Conservation (phyloP, 2,329 filamentous ascomycete species). For the Botrytis pseudocinerea region DNA sequence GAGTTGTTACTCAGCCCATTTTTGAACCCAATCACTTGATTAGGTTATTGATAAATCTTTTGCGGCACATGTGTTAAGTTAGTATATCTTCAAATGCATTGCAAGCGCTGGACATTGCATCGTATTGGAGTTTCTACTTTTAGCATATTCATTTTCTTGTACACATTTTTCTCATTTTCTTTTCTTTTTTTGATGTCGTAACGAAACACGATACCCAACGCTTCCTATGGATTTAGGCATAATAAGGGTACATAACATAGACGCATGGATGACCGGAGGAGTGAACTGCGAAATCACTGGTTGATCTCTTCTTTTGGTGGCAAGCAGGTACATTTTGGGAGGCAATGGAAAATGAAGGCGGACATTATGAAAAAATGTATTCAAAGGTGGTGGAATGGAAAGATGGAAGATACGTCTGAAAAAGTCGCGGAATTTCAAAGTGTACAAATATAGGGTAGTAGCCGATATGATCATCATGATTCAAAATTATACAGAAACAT, state of each 20-base stretch:
- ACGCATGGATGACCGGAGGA: constrained; percentile 16
- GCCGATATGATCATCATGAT: constrained; percentile 9
- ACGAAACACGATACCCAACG: constrained; percentile 25
- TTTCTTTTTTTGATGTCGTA: constrained; percentile 24
- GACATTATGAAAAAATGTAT: constrained; percentile 17
- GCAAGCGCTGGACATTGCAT: constrained; percentile 34
- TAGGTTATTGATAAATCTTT: not conserved
- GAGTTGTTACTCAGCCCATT: constrained; percentile 85
- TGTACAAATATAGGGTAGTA: constrained; percentile 11
- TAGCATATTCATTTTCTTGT: constrained; percentile 25
- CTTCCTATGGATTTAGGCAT: constrained; percentile 22
- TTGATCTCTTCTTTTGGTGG: constrained; percentile 16
- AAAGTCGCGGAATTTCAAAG: not conserved
- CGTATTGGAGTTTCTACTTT: constrained; percentile 26
- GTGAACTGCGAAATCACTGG: constrained; percentile 19
- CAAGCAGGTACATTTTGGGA: constrained; percentile 15
- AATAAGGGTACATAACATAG: constrained; percentile 24
- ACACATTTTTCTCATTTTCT: constrained; percentile 17
- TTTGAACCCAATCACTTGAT: constrained; percentile 66
- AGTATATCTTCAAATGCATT: constrained; percentile 28
- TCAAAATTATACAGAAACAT: not conserved
- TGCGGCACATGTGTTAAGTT: constrained; percentile 16
- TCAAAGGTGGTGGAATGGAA: not conserved
- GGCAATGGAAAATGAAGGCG: not conserved
- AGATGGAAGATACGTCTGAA: constrained; percentile 8